These are phyloP conservation scores for Chaetomiaceae sp. DNA, from an alignment of 2,329 filamentous ascomycete genomes.

Conservation along the genomic window DNA sequence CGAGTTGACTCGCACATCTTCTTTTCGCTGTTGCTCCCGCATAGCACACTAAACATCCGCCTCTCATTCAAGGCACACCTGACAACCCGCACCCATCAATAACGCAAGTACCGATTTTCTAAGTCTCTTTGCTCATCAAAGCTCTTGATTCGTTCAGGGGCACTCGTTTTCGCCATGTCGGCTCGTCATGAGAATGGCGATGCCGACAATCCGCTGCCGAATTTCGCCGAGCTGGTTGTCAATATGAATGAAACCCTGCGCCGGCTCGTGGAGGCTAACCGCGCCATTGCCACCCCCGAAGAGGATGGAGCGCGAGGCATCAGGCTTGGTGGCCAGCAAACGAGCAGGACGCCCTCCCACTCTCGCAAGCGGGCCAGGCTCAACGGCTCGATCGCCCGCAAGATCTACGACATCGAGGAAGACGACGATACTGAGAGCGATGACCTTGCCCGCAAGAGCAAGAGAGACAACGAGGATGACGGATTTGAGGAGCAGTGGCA, in stretches of 20 bases:
- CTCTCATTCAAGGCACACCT: too few species aligned
- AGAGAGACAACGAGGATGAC: background rate
- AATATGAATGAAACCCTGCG: conserved; percentile 3
- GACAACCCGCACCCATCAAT: too few species aligned
- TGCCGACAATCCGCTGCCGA: background rate
- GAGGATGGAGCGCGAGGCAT: conserved; percentile 19
- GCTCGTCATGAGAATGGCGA: background rate
- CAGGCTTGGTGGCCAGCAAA: conserved; percentile 9
- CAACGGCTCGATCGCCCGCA: background rate
- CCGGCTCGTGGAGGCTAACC: conserved; percentile 7
- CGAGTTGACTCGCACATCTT: too few species aligned
- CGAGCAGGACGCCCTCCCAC: conserved; percentile 9
- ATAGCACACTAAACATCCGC: too few species aligned
- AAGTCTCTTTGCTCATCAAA: too few species aligned
- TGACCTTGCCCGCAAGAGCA: background rate
- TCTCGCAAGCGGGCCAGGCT: conserved; percentile 9
- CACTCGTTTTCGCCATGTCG: background rate
- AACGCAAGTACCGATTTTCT: too few species aligned
- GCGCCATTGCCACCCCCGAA: conserved; percentile 15
- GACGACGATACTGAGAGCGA: conserved; percentile 1
- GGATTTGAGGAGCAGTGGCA: conserved; percentile 14
- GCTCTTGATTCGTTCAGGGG: background rate
- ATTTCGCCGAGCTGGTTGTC: background rate
- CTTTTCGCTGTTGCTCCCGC: too few species aligned
- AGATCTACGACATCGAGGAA: conserved; percentile 8